Conservation (phyloP, 768 basidiomycete species). For the Suillus ampliporus region DNA sequence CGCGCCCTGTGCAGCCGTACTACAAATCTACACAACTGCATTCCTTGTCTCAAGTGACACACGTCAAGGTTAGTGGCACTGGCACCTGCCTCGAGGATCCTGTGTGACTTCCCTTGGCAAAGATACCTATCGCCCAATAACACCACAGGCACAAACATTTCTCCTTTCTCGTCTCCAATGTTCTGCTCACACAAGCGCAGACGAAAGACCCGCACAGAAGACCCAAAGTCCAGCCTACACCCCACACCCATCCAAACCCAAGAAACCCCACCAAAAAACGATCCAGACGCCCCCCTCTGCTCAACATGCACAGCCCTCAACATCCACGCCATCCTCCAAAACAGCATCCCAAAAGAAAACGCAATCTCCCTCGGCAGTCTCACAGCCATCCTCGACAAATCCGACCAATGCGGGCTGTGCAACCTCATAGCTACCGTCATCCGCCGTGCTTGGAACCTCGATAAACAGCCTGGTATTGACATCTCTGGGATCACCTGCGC, state of each 20-base stretch:
- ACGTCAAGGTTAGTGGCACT: neutral
- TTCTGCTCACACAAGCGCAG: neutral
- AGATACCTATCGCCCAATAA: neutral
- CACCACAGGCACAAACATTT: neutral
- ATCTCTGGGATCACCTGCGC: neutral
- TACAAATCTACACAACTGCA: neutral
- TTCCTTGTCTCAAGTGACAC: neutral
- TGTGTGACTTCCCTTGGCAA: neutral
- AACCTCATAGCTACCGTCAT: constrained; percentile 5
- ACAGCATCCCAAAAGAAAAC: constrained; percentile 6
- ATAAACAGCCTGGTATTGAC: constrained; percentile 6
- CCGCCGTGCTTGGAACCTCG: constrained; percentile 6
- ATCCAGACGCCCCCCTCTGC: constrained; percentile 1
- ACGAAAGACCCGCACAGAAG: neutral
- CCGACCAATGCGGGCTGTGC: constrained; percentile 10
- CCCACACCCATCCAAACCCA: neutral
- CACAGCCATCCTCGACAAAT: constrained; percentile 9
- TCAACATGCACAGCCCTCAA: constrained; percentile 13
- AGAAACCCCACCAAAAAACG: neutral
- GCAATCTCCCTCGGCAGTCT: constrained; percentile 4
- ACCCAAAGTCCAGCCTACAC: neutral
- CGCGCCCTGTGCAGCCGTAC: neutral
- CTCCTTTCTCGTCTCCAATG: neutral
- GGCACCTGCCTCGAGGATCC: neutral
- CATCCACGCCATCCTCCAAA: constrained; percentile 6